phyloP scores from a whole-genome alignment of 2,329 filamentous ascomycete genomes.

The Phialophora macrospora region DNA sequence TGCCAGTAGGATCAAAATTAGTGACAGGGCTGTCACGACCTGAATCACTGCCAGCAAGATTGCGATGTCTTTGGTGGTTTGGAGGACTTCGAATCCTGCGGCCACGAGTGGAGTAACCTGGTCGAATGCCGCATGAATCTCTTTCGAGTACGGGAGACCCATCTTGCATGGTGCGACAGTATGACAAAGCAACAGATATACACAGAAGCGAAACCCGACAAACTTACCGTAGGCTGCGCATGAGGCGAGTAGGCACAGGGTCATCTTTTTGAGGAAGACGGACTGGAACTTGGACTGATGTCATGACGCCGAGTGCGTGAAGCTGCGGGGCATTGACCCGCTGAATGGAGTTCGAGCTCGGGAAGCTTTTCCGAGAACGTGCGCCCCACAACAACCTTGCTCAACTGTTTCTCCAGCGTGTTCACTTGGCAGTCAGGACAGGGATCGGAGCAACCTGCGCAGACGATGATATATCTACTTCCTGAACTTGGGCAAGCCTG shows the following conservation, averaged over 20 bases:
- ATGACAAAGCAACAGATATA: neutral
- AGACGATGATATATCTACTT: neutral
- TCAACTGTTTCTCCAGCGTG: constrained; percentile 1
- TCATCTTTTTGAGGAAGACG: neutral
- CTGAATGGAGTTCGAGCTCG: neutral
- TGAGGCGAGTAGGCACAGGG: neutral
- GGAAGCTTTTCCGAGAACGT: neutral
- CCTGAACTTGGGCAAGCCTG: neutral
- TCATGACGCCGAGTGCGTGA: neutral
- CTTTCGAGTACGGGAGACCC: constrained; percentile 59
- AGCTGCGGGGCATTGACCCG: neutral
- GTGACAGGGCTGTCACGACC: constrained; percentile 51
- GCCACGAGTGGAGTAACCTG: constrained; percentile 59
- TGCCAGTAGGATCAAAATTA: constrained; percentile 48
- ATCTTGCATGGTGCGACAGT: constrained; percentile 41
- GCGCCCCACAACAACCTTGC: neutral
- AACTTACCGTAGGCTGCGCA: neutral
- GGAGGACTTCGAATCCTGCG: constrained; percentile 55
- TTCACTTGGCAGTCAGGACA: constrained; percentile 3
- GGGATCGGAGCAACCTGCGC: neutral
- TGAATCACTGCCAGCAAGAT: constrained; percentile 56
- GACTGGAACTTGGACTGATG: neutral
- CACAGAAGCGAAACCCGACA: neutral
- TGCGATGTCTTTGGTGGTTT: constrained; percentile 57
- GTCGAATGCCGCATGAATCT: constrained; percentile 59